Evolutionary conservation across 2,329 filamentous ascomycete genomes (phyloP).

Genomic region (Pseudocercospora crystallina): DNA sequence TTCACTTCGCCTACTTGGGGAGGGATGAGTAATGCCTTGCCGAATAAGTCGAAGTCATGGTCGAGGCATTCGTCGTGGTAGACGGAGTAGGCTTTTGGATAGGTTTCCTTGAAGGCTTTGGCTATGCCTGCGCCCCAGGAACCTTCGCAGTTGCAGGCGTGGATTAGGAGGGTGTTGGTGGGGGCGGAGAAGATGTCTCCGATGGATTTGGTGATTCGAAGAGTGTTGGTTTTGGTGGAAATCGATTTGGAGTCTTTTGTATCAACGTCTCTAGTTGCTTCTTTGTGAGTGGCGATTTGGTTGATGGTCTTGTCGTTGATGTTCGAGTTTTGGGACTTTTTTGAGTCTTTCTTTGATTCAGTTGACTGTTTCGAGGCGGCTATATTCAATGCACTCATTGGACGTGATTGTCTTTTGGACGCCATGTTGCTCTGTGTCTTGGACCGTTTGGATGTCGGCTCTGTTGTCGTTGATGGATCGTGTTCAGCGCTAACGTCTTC

Average conservation of each 20-base stretch:
- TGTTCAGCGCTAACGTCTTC: slow-evolving; percentile 2
- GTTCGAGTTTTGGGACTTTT: not conserved
- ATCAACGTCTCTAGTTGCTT: not conserved
- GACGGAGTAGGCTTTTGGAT: slow-evolving; percentile 51
- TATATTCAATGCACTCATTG: no score
- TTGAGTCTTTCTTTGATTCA: no score
- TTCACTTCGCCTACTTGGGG: slow-evolving; percentile 38
- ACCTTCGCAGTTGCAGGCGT: slow-evolving; percentile 61
- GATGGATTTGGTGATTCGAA: slow-evolving; percentile 22
- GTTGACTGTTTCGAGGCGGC: no score
- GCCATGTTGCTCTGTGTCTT: slow-evolving; percentile 4
- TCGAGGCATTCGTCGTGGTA: slow-evolving; percentile 51
- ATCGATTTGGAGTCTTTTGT: not conserved
- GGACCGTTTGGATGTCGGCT: slow-evolving; percentile 8
- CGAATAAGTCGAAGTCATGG: slow-evolving; percentile 36
- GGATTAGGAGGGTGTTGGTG: slow-evolving; percentile 52
- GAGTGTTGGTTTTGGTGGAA: not conserved
- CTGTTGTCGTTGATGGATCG: not conserved
- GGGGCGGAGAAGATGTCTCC: slow-evolving; percentile 58
- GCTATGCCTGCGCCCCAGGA: slow-evolving; percentile 62
- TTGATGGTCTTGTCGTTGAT: not conserved
- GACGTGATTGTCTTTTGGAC: not conserved
- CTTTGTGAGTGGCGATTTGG: not conserved
- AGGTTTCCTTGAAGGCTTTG: slow-evolving; percentile 48
- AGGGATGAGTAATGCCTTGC: slow-evolving; percentile 55